These are phyloP conservation scores for Nemania abortiva DNA, from an alignment of 2,329 filamentous ascomycete genomes.

Conservation along the genomic window DNA sequence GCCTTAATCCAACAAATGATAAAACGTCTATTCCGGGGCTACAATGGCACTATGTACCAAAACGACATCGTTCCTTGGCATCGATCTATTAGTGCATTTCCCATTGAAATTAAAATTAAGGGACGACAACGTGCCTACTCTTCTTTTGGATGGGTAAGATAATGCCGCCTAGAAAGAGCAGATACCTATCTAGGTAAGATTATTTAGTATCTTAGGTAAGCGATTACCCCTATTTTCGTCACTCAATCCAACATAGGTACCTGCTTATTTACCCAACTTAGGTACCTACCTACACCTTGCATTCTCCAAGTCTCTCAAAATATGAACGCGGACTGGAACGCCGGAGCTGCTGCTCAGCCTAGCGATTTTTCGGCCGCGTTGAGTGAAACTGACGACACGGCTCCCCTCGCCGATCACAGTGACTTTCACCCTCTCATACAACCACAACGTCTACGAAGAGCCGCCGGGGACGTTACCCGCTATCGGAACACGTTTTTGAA, in stretches of 20 bases:
- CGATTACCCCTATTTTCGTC: conserved; percentile 3
- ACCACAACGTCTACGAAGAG: conserved; percentile 23
- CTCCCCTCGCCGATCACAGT: conserved; percentile 21
- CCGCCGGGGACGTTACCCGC: conserved; percentile 20
- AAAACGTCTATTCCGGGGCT: conserved; percentile 10
- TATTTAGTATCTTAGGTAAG: neutral
- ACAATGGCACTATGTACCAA: conserved; percentile 8
- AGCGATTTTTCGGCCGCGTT: conserved; percentile 3
- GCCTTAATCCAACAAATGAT: too few relatives aligned
- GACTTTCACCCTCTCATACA: conserved; percentile 27
- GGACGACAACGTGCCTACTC: conserved; percentile 11
- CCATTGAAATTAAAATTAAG: conserved; percentile 24
- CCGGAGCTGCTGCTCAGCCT: conserved; percentile 16
- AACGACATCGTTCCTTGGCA: conserved; percentile 26
- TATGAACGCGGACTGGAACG: conserved; percentile 19
- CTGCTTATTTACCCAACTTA: neutral
- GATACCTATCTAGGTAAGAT: neutral
- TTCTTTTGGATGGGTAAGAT: conserved; percentile 1
- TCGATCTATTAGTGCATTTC: conserved; percentile 10
- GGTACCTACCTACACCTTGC: neutral
- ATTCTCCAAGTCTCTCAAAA: conserved; percentile 1
- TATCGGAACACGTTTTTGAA: conserved; percentile 17
- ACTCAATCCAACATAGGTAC: neutral
- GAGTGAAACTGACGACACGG: conserved; percentile 23
- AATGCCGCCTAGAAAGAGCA: neutral